Evolutionary conservation across 1,284 basidiomycete genomes (phyloP).

Genomic region (Psilocybe mexicana): DNA sequence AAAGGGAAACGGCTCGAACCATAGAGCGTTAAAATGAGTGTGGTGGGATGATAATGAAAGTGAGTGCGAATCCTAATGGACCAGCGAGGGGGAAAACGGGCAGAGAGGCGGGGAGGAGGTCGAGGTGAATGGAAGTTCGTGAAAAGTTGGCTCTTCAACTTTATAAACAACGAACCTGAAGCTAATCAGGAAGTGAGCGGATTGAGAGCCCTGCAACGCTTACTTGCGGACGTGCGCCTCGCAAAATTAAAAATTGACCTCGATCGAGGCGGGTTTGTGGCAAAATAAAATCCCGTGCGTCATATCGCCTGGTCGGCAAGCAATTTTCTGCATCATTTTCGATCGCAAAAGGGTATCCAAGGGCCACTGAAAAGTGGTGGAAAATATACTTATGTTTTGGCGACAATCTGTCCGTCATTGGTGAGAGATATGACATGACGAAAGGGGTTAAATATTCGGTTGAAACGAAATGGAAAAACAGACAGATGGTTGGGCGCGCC

Average conservation of each 20-base stretch:
- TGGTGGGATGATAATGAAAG: slow-evolving; percentile 11
- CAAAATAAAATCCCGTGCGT: too few relatives aligned
- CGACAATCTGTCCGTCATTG: not conserved
- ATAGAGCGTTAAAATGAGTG: slow-evolving; percentile 14
- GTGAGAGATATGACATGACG: not conserved
- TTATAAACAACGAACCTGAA: slow-evolving; percentile 11
- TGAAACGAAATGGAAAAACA: not conserved
- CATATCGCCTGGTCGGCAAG: not conserved
- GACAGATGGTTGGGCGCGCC: too few relatives aligned
- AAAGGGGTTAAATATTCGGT: not conserved
- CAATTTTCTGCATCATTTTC: not conserved
- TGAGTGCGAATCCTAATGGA: slow-evolving; percentile 14
- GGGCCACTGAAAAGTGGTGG: not conserved
- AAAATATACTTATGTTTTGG: not conserved
- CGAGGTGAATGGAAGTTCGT: not conserved
- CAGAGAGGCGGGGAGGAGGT: slow-evolving; percentile 1
- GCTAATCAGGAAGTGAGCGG: slow-evolving; percentile 20
- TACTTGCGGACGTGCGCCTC: not conserved
- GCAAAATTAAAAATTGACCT: not conserved
- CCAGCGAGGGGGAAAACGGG: slow-evolving; percentile 5
- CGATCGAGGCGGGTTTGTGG: not conserved
- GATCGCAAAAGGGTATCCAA: not conserved
- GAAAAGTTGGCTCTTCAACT: slow-evolving; percentile 1
- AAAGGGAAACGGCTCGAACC: slow-evolving; percentile 10
- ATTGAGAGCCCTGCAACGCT: not conserved